These are phyloP conservation scores for Cordyceps fumosorosea DNA, from an alignment of 2,329 filamentous ascomycete genomes.

Conservation along the genomic window DNA sequence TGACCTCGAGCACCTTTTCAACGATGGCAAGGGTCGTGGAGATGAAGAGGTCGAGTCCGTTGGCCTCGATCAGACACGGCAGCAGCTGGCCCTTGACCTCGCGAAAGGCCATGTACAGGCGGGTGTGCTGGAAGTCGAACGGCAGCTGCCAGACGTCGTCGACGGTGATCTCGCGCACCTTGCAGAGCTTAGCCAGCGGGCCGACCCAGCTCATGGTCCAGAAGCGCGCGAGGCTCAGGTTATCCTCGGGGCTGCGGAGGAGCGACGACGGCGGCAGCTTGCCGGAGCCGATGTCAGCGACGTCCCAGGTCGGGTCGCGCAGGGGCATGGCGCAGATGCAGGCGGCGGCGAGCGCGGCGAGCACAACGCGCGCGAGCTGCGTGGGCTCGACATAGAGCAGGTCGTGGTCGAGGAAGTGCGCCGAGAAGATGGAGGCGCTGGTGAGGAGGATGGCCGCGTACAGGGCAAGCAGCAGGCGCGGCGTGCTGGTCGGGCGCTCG, in stretches of 20 bases:
- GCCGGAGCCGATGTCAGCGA: slow-evolving; percentile 25
- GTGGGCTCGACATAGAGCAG: slow-evolving; percentile 19
- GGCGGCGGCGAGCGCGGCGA: slow-evolving; percentile 22
- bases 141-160: slow-evolving; percentile 77
- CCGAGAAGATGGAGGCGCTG: slow-evolving; percentile 24
- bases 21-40: slow-evolving; percentile 58
- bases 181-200: slow-evolving; percentile 62
- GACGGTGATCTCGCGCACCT: slow-evolving; percentile 60
- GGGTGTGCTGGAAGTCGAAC: slow-evolving; percentile 73
- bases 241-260: slow-evolving; percentile 71
- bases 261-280: slow-evolving; percentile 23
- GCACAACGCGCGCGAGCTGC: slow-evolving; percentile 18
- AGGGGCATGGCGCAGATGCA: slow-evolving; percentile 32
- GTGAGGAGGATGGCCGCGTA: slow-evolving; percentile 30
- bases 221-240: slow-evolving; percentile 73
- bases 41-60: slow-evolving; percentile 70
- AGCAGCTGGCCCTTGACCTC: slow-evolving; percentile 68
- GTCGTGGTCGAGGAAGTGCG: slow-evolving; percentile 23
- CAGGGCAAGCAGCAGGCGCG: slow-evolving; percentile 33
- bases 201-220: slow-evolving; percentile 79
- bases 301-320: slow-evolving; percentile 29
- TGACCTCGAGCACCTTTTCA: slow-evolving; percentile 30
- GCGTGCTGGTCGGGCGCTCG: slow-evolving; percentile 35
- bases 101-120: slow-evolving; percentile 68
- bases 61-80: slow-evolving; percentile 62